Percentiles rank a stretch among this genome's conserved stretches.
These are phyloP conservation scores for Hemileccinum impolitum DNA, from an alignment of 768 basidiomycete genomes.

Conservation along the genomic window DNA sequence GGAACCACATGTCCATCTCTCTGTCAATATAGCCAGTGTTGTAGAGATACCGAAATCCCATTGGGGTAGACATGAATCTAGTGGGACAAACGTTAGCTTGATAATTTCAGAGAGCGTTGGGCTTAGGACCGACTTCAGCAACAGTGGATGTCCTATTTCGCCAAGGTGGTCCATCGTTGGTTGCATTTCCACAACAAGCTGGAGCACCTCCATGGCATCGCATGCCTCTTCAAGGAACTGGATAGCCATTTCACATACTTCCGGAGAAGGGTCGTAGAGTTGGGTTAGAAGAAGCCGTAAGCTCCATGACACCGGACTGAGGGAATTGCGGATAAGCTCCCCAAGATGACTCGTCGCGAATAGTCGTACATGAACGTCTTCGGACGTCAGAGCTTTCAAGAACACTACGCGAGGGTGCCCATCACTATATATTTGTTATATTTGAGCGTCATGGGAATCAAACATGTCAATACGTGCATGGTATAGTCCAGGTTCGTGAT, in stretches of 20 bases:
- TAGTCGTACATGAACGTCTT: constrained; percentile 83
- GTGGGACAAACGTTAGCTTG: neutral
- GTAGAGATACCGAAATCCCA: constrained; percentile 90
- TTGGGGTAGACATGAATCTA: constrained; percentile 92
- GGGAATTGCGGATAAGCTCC: constrained; percentile 63
- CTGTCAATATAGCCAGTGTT: constrained; percentile 90
- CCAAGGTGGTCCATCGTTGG: constrained; percentile 95
- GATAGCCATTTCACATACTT: constrained; percentile 89
- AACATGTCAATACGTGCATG: constrained; percentile 49
- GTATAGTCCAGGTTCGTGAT: constrained; percentile 91
- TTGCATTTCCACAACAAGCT: constrained; percentile 90
- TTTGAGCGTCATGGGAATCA: constrained; percentile 2
- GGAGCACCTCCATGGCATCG: constrained; percentile 75
- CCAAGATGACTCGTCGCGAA: constrained; percentile 89
- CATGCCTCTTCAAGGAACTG: constrained; percentile 88
- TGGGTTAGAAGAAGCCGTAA: constrained; percentile 90
- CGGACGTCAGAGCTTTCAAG: constrained; percentile 92
- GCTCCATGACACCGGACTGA: constrained; percentile 78
- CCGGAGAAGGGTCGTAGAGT: constrained; percentile 86
- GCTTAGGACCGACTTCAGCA: constrained; percentile 66
- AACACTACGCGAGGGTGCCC: constrained; percentile 92
- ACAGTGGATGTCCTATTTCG: constrained; percentile 82
- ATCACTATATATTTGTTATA: constrained; percentile 52
- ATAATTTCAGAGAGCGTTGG: neutral
- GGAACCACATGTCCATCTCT: constrained; percentile 96